Evolutionary conservation across 192 early-diverging fungal species (phyloP).

Genomic region (Paraglomus brasilianum): DNA sequence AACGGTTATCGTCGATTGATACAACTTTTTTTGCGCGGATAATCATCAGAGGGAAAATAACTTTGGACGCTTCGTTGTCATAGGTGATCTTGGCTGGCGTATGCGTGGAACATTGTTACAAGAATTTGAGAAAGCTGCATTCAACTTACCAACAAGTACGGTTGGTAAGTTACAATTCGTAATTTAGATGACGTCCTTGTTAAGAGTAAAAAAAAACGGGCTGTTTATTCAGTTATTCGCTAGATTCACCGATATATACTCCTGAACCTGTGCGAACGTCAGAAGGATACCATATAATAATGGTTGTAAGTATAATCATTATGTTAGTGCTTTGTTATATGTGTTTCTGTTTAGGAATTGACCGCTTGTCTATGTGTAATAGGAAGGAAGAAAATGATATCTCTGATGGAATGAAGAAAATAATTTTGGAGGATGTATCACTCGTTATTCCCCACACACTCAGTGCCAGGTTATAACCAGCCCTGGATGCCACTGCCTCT

Average conservation of each 20-base stretch:
- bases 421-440: no score
- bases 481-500: no score
- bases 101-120: constrained; percentile 64
- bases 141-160: constrained; percentile 67
- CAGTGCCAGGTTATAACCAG: no score
- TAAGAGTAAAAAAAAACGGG: neutral
- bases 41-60: no score
- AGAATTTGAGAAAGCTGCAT: constrained; percentile 78
- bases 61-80: neutral
- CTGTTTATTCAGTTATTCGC: constrained; percentile 4
- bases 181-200: neutral
- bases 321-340: no score
- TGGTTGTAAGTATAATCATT: constrained; percentile 57
- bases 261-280: constrained; percentile 65
- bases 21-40: neutral
- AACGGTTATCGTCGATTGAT: neutral
- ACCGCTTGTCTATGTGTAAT: no score
- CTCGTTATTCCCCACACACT: no score
- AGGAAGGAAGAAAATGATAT: no score
- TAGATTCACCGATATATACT: constrained; percentile 64
- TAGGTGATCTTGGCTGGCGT: constrained; percentile 72
- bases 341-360: no score
- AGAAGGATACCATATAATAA: constrained; percentile 83
- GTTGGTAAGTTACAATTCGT: constrained; percentile 39
- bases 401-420: no score